Percentiles rank a stretch among this genome's conserved stretches.
These are phyloP conservation scores for Cyberlindnera amylophila DNA, from an alignment of 805 yeast genomes.

Conservation along the genomic window DNA sequence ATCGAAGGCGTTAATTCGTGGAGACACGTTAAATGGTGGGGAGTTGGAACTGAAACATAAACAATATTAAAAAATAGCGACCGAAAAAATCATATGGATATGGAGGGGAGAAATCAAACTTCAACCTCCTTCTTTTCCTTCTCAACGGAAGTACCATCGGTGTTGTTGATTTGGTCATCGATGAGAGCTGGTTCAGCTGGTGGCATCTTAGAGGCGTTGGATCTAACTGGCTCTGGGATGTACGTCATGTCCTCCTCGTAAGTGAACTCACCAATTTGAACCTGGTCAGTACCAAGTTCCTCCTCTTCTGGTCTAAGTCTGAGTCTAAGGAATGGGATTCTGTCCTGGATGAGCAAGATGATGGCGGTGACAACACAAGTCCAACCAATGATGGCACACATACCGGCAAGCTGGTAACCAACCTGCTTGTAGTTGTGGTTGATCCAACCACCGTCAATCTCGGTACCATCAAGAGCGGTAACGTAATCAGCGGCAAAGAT, in stretches of 20 bases:
- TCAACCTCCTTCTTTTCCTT: constrained; percentile 12
- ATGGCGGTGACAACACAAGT: constrained; percentile 69
- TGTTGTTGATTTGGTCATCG: constrained; percentile 33
- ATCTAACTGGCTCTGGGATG: constrained; percentile 78
- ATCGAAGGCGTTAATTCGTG: too few species aligned
- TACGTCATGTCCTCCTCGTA: constrained; percentile 60
- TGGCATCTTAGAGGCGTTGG: constrained; percentile 35
- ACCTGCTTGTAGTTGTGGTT: constrained; percentile 79
- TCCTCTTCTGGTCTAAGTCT: constrained; percentile 87
- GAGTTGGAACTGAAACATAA: too few species aligned
- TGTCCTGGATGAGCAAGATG: constrained; percentile 63
- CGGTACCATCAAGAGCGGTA: constrained; percentile 74
- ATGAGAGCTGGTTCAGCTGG: constrained; percentile 29
- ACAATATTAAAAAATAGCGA: too few species aligned
- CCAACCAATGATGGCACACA: constrained; percentile 68
- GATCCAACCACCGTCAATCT: constrained; percentile 82
- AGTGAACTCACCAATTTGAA: constrained; percentile 89
- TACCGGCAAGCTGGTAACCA: constrained; percentile 84
- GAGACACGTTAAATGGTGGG: too few species aligned
- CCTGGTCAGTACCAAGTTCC: constrained; percentile 79
- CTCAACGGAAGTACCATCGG: constrained; percentile 21
- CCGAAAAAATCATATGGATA: too few species aligned
- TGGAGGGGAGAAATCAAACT: too few species aligned
- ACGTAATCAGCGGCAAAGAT: constrained; percentile 89
- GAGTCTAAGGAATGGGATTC: constrained; percentile 74